These are phyloP conservation scores for Xanthoconium stramineum DNA, from an alignment of 768 basidiomycete genomes.

Conservation along the genomic window DNA sequence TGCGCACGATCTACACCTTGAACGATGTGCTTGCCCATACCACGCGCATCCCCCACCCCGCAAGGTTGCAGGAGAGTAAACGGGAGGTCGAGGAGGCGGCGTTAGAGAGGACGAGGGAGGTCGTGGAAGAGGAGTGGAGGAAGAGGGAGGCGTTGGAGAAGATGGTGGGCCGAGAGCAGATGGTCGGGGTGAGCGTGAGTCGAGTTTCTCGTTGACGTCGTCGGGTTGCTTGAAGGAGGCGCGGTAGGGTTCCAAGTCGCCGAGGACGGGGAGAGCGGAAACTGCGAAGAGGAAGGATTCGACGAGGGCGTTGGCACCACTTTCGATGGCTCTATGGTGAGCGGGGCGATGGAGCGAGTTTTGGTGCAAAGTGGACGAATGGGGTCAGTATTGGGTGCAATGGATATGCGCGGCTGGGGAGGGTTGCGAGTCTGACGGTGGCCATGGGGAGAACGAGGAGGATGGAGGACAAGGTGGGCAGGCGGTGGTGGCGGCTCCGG, in stretches of 20 bases:
- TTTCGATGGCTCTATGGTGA: slow-evolving; percentile 68
- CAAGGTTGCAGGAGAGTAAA: too few species aligned
- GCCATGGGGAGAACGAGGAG: slow-evolving; percentile 68
- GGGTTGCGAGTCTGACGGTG: slow-evolving; percentile 67
- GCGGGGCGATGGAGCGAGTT: too few species aligned
- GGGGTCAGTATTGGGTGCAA: too few species aligned
- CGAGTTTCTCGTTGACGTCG: slow-evolving; percentile 67
- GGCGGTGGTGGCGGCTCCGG: too few species aligned
- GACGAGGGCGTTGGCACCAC: slow-evolving; percentile 79
- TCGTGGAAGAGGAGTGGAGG: too few species aligned
- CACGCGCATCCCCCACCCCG: slow-evolving; percentile 52
- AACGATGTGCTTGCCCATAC: slow-evolving; percentile 56
- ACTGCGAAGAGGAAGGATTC: slow-evolving; percentile 84
- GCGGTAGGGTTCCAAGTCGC: slow-evolving; percentile 77
- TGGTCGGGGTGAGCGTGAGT: too few species aligned
- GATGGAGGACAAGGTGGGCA: too few species aligned
- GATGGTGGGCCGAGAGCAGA: slow-evolving; percentile 49
- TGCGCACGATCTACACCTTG: slow-evolving; percentile 33
- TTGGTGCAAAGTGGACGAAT: slow-evolving; percentile 40
- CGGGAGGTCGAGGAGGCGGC: too few species aligned
- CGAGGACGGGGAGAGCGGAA: slow-evolving; percentile 68
- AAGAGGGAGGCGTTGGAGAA: too few species aligned
- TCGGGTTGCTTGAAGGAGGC: slow-evolving; percentile 66
- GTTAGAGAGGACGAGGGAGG: too few species aligned
- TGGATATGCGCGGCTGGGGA: slow-evolving; percentile 73